Base-by-base conservation (phyloP, 208 protist species). In the Perkinsela sp. region DNA sequence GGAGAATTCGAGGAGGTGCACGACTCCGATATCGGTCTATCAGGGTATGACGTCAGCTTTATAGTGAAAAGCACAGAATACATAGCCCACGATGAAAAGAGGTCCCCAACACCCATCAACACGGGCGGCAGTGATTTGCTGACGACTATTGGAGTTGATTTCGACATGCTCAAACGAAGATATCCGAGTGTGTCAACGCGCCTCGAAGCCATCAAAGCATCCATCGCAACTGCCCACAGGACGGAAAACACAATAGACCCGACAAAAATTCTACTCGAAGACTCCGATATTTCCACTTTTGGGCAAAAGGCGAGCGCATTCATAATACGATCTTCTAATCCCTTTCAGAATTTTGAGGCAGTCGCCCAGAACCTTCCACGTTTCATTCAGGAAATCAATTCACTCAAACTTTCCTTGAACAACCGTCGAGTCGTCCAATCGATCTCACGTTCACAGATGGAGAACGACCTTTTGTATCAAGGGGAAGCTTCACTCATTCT, bases 31-130 rank as follows among this genome's bases (percentile, higher is more conserved):
- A 70, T 92, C 1, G 68, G 65, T 28, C 74, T 96, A 30, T 80
- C 83, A 67, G 93, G 94, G 28, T 97, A 95, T 73, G 94, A 91
- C 28, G 89, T 92, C 1, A 91, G 91, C 65, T 77, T 96, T 6
- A 87, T 90, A 29, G 78, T 97, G 48, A 96, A 97, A 69, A 95
- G 83, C 72, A 90, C 90, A 71, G 94, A 97, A 79, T 97, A 97
- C 80, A 96, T 94, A 69, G 89, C 83, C 30, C 72, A 94, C 6
- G 90, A 96, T 74, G 90, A 95, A n/a, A 65, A 22, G 22, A n/a
- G 22, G 48, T 65, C 22, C 48, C 1, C 30, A 28, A 28, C 73
- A n/a, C n/a, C n/a, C n/a, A n/a, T n/a, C n/a, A n/a, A n/a, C n/a
- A n/a, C n/a, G n/a, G n/a, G n/a, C n/a, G n/a, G n/a, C n/a, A n/a